Conservation (phyloP, 2,329 filamentous ascomycete species). For the Aureobasidium sp. region DNA sequence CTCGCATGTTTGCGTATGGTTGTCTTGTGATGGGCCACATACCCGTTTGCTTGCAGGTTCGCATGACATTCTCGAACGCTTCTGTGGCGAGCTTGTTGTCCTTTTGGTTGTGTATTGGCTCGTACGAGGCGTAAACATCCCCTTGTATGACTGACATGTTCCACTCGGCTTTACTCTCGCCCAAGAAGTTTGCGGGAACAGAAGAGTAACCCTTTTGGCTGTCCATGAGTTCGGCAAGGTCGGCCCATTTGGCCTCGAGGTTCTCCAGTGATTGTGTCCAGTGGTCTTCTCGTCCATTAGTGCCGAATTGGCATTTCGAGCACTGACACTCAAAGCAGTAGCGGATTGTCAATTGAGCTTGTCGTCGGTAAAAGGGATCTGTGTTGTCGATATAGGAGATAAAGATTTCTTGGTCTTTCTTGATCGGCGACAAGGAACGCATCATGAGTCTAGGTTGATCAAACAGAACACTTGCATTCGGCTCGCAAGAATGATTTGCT, state of each 20-base stretch:
- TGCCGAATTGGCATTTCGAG: constrained; percentile 39
- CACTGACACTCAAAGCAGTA: constrained; percentile 57
- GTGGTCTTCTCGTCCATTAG: constrained; percentile 34
- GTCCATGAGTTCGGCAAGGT: constrained; percentile 20
- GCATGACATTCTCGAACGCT: constrained; percentile 22
- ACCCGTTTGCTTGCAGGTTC: constrained; percentile 27
- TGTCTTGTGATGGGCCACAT: constrained; percentile 46
- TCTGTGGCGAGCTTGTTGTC: constrained; percentile 20
- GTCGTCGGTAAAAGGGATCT: constrained; percentile 44
- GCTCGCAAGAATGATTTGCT: constrained; percentile 57
- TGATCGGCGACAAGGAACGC: constrained; percentile 47
- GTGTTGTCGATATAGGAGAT: constrained; percentile 57
- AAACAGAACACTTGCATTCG: constrained; percentile 53
- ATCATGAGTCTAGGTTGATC: constrained; percentile 46
- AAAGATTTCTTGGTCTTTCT: constrained; percentile 50
- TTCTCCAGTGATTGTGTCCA: constrained; percentile 29
- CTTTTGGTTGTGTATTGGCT: constrained; percentile 19
- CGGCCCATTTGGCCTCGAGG: constrained; percentile 21
- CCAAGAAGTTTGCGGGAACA: background rate
- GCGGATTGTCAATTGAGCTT: constrained; percentile 44
- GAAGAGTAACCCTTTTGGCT: constrained; percentile 16
- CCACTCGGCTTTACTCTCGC: constrained; percentile 17
- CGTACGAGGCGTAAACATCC: constrained; percentile 19
- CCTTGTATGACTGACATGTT: constrained; percentile 24
- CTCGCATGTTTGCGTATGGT: constrained; percentile 48